Evolutionary conservation across 2,329 filamentous ascomycete genomes (phyloP).

Genomic region (Colletotrichum chlorophyti): DNA sequence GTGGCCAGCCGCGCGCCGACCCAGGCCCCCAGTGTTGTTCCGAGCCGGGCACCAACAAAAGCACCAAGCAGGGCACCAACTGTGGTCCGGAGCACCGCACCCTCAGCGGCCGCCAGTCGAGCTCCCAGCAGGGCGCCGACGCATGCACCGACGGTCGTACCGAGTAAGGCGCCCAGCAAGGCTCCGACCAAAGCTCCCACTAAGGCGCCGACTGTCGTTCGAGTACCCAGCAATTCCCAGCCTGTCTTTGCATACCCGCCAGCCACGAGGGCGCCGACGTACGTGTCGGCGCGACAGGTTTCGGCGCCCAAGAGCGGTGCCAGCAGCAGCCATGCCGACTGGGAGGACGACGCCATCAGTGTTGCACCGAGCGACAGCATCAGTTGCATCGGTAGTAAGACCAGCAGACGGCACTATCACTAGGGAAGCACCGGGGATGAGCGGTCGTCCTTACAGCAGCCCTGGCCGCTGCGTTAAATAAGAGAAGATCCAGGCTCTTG

Average conservation of each 20-base stretch:
- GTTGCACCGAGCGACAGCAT: constrained; percentile 68
- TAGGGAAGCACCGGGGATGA: constrained; percentile 30
- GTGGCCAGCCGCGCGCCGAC: constrained; percentile 36
- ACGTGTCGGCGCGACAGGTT: constrained; percentile 40
- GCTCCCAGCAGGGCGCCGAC: constrained; percentile 22
- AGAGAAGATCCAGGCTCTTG: neutral
- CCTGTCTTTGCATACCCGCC: constrained; percentile 24
- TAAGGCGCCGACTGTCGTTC: constrained; percentile 5
- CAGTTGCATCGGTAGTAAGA: constrained; percentile 61
- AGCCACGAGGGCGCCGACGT: constrained; percentile 34
- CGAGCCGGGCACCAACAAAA: neutral
- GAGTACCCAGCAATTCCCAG: constrained; percentile 2
- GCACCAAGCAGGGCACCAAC: constrained; percentile 13
- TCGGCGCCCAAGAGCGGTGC: constrained; percentile 49
- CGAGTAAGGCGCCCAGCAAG: constrained; percentile 9
- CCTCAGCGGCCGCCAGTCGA: constrained; percentile 2
- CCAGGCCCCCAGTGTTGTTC: constrained; percentile 11
- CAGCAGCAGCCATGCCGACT: constrained; percentile 48
- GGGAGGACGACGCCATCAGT: constrained; percentile 58
- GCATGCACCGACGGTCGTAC: neutral
- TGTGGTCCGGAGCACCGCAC: neutral
- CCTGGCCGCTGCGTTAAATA: too few relatives aligned
- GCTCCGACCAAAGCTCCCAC: neutral
- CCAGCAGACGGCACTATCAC: constrained; percentile 36
- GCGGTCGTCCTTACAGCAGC: neutral